Conservation (phyloP, 148 eudicot genomes). For the Hydrangea macrophylla region DNA sequence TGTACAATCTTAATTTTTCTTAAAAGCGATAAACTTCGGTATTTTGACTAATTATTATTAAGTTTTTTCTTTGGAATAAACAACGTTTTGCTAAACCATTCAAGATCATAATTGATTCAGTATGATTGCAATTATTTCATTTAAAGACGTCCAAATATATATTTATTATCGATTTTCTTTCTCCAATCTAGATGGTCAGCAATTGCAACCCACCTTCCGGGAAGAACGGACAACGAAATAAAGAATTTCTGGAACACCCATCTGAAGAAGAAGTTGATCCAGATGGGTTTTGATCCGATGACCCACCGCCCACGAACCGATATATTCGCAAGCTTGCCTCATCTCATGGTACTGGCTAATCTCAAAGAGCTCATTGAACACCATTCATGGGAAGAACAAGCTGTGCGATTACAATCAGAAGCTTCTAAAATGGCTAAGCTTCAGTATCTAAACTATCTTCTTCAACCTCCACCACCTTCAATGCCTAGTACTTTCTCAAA, state of each 20-base stretch:
- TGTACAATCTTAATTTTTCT: too few relatives aligned
- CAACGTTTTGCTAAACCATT: too few relatives aligned
- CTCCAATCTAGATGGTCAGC: conserved; percentile 99
- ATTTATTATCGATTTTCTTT: too few relatives aligned
- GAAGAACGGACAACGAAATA: conserved; percentile 94
- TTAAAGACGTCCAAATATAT: too few relatives aligned
- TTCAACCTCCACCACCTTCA: conserved; percentile 49
- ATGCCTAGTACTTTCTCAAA: too few relatives aligned
- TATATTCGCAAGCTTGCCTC: conserved; percentile 84
- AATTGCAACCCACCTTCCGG: conserved; percentile 85
- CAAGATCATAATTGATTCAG: too few relatives aligned
- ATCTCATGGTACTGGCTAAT: conserved; percentile 83
- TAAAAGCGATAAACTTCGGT: too few relatives aligned
- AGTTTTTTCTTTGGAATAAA: too few relatives aligned
- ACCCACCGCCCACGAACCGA: conserved; percentile 93
- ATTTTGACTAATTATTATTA: too few relatives aligned
- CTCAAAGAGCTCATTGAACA: conserved; percentile 70
- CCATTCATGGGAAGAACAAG: conserved; percentile 78
- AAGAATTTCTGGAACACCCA: conserved; percentile 99
- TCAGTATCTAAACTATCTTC: conserved; percentile 60
- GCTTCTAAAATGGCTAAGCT: conserved; percentile 59
- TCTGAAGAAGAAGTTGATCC: conserved; percentile 89
- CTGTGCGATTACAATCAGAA: conserved; percentile 67
- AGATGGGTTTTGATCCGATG: conserved; percentile 96
- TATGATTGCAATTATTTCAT: too few relatives aligned